Base-by-base conservation (phyloP, 2,329 filamentous ascomycete species). In the Trichophyton schoenleinii region DNA sequence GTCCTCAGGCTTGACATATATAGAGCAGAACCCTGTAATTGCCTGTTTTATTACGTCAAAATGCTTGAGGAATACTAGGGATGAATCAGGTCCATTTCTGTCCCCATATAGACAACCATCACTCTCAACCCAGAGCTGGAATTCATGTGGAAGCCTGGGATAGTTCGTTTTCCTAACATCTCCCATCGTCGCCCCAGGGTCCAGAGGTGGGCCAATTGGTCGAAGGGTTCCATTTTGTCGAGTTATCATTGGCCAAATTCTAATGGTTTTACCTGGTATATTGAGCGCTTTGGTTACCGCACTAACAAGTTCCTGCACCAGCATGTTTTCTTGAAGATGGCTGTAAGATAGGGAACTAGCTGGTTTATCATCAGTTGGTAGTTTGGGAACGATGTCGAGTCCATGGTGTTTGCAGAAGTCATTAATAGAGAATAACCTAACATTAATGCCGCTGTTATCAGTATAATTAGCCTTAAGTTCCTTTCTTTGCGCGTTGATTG, bases 161-260 rank as follows among this genome's bases (percentile, higher is more conserved):
- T 57, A 38, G 80, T 78, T 49, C 81, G 85, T 77, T 80, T 87
- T 80, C 61, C 83, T 80, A 1, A 84, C 85, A 65, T 96, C 91
- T 66, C 91, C 88, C 15, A 94, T 78, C 0, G 85, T 91, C 72
- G 89, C 87, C 3, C 86, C 81, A 1, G 84, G 76, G 69, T 95
- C 91, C 71, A 83, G 83, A 55, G 99, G 85, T 0, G 91, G 89
- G 62, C 89, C 86, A 70, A 99, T 95, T 0, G 95, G 94, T n/a
- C 94, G 84, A 44, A 90, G 87, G 0, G 94, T 99, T 74, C 96
- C 96, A 72, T 99, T 99, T 73, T 99, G 95, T 11, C 94, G 87
- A 70, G 96, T 97, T 1, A 99, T 94, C 91, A 49, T 25, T 4
- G 46, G 46, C 46, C 46, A 49, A 49, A 49, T 49, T 22, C 46